Evolutionary conservation across 371 early-diverging fungal species (phyloP).

Genomic region (Thermomucor indicae-seudaticae): DNA sequence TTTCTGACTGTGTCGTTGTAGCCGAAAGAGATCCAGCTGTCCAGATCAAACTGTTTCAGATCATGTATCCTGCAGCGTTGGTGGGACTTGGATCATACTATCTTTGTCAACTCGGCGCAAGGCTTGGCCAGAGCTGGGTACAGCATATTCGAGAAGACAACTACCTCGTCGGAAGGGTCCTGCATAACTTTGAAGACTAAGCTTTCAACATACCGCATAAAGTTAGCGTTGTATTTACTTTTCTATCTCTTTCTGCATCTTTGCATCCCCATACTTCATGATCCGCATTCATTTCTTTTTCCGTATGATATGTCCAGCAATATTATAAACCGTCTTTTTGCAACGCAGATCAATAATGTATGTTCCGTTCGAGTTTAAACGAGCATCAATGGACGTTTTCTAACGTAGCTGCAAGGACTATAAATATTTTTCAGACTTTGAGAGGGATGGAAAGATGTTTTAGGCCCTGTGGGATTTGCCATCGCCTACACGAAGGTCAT

Average conservation of each 20-base stretch:
- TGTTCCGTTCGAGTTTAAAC: too few relatives aligned
- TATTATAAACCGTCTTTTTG: background rate
- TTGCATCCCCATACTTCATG: too few relatives aligned
- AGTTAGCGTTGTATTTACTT: too few relatives aligned
- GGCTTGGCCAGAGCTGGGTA: slow-evolving; percentile 40
- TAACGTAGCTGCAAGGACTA: too few relatives aligned
- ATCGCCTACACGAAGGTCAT: too few relatives aligned
- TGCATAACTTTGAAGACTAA: slow-evolving; percentile 56
- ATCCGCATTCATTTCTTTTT: background rate
- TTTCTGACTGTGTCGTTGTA: background rate
- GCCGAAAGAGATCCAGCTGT: slow-evolving; percentile 12
- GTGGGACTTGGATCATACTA: slow-evolving; percentile 16
- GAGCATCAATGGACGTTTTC: too few relatives aligned
- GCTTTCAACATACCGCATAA: background rate
- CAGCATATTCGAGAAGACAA: slow-evolving; percentile 57
- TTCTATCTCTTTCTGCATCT: background rate
- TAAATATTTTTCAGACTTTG: too few relatives aligned
- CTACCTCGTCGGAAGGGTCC: slow-evolving; percentile 58
- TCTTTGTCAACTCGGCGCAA: slow-evolving; percentile 22
- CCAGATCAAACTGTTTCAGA: slow-evolving; percentile 23
- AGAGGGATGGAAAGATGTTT: too few relatives aligned
- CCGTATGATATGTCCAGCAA: background rate
- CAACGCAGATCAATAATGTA: too few relatives aligned
- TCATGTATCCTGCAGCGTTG: slow-evolving; percentile 36
- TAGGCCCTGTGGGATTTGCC: too few relatives aligned